These are phyloP conservation scores for Yamadazyma philogaea DNA, from an alignment of 805 yeast genomes.

Conservation along the genomic window DNA sequence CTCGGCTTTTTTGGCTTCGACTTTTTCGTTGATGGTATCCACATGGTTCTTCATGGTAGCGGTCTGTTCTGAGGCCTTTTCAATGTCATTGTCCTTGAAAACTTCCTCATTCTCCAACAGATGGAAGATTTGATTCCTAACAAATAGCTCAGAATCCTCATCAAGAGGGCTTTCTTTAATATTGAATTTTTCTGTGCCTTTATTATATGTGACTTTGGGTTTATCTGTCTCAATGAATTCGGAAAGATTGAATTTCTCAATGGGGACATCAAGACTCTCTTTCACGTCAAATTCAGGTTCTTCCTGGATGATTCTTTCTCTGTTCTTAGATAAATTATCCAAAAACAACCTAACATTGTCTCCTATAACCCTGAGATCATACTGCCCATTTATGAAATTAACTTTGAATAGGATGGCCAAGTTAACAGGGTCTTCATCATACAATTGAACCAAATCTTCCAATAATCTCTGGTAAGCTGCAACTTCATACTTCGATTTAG, in stretches of 20 bases:
- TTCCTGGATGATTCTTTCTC: constrained; percentile 6
- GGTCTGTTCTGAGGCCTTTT: constrained; percentile 16
- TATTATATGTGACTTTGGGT: background rate
- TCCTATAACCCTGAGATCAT: background rate
- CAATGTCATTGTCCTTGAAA: constrained; percentile 15
- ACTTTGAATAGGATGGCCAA: constrained; percentile 10
- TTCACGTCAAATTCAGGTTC: constrained; percentile 7
- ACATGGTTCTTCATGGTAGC: constrained; percentile 34
- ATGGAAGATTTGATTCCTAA: constrained; percentile 15
- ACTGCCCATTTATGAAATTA: background rate
- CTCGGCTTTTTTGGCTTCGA: constrained; percentile 39
- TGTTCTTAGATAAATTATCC: constrained; percentile 7
- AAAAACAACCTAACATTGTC: constrained; percentile 9
- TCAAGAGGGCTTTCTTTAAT: constrained; percentile 7
- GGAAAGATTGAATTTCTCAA: constrained; percentile 19
- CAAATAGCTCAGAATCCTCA: constrained; percentile 16
- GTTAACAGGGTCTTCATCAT: constrained; percentile 5
- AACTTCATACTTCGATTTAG: constrained; percentile 7
- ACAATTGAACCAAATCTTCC: constrained; percentile 1
- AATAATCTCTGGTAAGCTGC: constrained; percentile 4
- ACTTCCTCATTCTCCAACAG: constrained; percentile 6
- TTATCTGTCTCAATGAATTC: constrained; percentile 13
- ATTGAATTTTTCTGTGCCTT: constrained; percentile 7
- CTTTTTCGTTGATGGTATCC: constrained; percentile 39
- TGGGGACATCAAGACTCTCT: constrained; percentile 12